Evolutionary conservation across 306 rosid genomes (phyloP).

Genomic region (Dalbergia cochinchinensis): DNA sequence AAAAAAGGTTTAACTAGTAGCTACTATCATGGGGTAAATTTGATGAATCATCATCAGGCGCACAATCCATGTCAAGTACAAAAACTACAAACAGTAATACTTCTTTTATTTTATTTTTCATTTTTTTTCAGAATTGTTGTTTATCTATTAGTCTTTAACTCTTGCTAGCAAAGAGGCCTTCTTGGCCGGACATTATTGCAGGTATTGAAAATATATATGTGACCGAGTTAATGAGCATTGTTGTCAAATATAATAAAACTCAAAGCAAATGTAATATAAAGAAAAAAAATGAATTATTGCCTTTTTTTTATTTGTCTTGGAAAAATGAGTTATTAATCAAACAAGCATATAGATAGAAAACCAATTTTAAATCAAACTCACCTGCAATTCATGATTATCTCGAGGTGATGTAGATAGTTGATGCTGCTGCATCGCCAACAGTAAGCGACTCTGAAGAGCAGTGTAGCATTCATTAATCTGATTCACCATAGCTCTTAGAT

Average conservation of each 20-base stretch:
- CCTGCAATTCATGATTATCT: constrained; percentile 45
- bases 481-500: constrained; percentile 40
- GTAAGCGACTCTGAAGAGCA: constrained; percentile 41
- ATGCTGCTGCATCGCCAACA: too few species aligned
- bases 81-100: neutral
- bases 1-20: too few species aligned
- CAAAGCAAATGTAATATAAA: neutral
- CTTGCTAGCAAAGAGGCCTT: neutral
- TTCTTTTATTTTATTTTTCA: neutral
- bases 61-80: neutral
- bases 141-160: constrained; percentile 24
- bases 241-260: neutral
- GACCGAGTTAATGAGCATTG: constrained; percentile 22
- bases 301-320: too few species aligned
- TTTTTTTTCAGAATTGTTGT: neutral
- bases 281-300: neutral
- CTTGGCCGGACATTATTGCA: constrained; percentile 2
- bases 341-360: neutral
- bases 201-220: constrained; percentile 7
- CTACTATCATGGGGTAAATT: too few species aligned
- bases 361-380: constrained; percentile 48
- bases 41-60: neutral
- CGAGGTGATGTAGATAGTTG: constrained; percentile 32
- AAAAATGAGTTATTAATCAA: neutral
- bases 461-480: constrained; percentile 46